A percentile compares a stretch with the other conserved stretches of the same genome.
Conservation (phyloP, 495 filamentous ascomycete genomes). For the Saxispiralis lemnorum region DNA sequence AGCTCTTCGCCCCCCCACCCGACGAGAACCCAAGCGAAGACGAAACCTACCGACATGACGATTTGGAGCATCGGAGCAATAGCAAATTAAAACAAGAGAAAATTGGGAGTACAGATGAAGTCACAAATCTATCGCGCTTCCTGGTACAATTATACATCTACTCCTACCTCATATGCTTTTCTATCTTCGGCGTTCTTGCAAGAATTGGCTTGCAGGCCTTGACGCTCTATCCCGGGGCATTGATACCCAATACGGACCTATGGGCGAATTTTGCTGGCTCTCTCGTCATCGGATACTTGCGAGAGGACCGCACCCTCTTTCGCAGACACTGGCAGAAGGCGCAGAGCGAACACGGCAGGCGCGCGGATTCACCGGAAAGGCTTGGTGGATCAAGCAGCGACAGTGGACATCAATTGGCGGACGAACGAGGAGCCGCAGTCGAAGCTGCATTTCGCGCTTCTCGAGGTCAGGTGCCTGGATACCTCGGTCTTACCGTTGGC, state of each 20-base stretch:
- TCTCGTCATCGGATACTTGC: constrained; percentile 69
- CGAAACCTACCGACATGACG: too few relatives aligned
- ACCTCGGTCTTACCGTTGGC: constrained; percentile 79
- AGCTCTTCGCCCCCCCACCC: too few relatives aligned
- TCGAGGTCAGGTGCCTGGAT: constrained; percentile 61
- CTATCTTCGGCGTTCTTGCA: constrained; percentile 70
- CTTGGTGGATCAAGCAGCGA: constrained; percentile 18
- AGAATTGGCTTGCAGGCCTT: constrained; percentile 67
- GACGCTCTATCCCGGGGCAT: constrained; percentile 63
- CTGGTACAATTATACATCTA: too few relatives aligned
- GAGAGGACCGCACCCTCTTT: constrained; percentile 65
- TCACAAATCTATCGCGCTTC: too few relatives aligned
- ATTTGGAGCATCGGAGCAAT: too few relatives aligned
- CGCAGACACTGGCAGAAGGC: constrained; percentile 39
- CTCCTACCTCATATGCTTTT: constrained; percentile 73
- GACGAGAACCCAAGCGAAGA: too few relatives aligned
- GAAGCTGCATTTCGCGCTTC: too few relatives aligned
- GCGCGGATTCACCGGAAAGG: constrained; percentile 15
- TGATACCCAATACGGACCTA: constrained; percentile 52
- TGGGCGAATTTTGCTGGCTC: constrained; percentile 89
- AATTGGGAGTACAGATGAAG: too few relatives aligned
- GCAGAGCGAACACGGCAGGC: constrained; percentile 5
- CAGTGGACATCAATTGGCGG: constrained; percentile 20
- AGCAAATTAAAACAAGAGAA: too few relatives aligned
- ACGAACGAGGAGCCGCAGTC: constrained; percentile 49